These are phyloP conservation scores for Colletotrichum noveboracense DNA, from an alignment of 2,329 filamentous ascomycete genomes.

Conservation along the genomic window DNA sequence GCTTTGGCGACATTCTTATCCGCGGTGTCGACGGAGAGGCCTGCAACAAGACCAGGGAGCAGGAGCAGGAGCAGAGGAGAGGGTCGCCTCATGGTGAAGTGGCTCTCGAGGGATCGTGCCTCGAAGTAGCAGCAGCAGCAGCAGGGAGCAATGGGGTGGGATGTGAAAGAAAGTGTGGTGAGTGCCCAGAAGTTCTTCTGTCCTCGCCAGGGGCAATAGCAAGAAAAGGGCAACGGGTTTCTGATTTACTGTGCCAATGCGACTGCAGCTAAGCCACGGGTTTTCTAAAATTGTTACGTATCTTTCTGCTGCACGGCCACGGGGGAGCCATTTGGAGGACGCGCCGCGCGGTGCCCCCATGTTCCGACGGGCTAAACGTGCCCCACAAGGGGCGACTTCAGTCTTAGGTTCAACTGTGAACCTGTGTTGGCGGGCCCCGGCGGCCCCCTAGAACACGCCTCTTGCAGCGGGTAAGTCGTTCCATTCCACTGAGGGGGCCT, in stretches of 20 bases:
- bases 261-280: conserved; percentile 13
- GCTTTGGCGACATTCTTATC: conserved; percentile 27
- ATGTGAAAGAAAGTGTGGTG: not conserved
- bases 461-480: not conserved
- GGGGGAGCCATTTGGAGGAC: conserved; percentile 9
- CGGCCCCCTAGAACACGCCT: not conserved
- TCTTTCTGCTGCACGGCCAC: conserved; percentile 20
- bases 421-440: not conserved
- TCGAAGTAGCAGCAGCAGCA: not conserved
- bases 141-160: not conserved
- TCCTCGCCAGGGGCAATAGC: not conserved
- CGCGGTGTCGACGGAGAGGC: conserved; percentile 36
- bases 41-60: conserved; percentile 56
- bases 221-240: conserved; percentile 8
- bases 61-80: conserved; percentile 66
- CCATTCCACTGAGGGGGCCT: not conserved
- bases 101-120: not conserved
- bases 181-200: not conserved
- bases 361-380: conserved; percentile 1
- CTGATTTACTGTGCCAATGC: conserved; percentile 11
- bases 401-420: not conserved
- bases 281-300: conserved; percentile 18
- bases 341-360: conserved; percentile 11
- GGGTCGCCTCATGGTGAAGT: conserved; percentile 60
- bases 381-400: conserved; percentile 7